phyloP scores from a whole-genome alignment of 2,329 filamentous ascomycete genomes.

The Blastomyces emzantsi region DNA sequence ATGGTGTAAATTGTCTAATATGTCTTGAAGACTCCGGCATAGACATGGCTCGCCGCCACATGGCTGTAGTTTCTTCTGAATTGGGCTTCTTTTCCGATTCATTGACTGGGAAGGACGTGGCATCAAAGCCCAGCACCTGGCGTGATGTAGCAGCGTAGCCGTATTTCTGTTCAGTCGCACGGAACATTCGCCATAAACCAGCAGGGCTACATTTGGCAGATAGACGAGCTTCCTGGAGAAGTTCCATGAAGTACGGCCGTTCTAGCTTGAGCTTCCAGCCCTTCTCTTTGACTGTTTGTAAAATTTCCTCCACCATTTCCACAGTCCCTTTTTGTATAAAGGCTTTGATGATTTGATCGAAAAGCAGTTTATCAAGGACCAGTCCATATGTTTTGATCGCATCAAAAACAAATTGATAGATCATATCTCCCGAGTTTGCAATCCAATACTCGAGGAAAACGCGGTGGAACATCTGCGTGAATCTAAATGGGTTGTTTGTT shows the following conservation, averaged over 20 bases:
- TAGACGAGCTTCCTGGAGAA: constrained; percentile 29
- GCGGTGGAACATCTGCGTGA: constrained; percentile 30
- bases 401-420: constrained; percentile 29
- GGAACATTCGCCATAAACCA: constrained; percentile 35
- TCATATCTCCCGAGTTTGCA: constrained; percentile 26
- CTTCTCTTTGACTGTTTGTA: constrained; percentile 23
- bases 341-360: constrained; percentile 33
- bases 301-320: constrained; percentile 26
- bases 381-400: constrained; percentile 30
- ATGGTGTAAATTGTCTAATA: constrained; percentile 27
- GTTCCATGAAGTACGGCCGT: constrained; percentile 24
- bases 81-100: constrained; percentile 23
- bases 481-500: constrained; percentile 19
- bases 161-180: constrained; percentile 29
- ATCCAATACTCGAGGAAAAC: constrained; percentile 36
- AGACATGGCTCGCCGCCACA: constrained; percentile 27
- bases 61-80: constrained; percentile 18
- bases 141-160: constrained; percentile 26
- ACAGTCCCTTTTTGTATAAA: constrained; percentile 32
- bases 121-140: constrained; percentile 31
- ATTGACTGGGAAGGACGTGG: constrained; percentile 23
- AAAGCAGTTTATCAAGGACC: constrained; percentile 31
- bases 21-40: constrained; percentile 23
- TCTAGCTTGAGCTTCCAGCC: constrained; percentile 29
- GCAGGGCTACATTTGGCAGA: constrained; percentile 28